Conservation (phyloP, 345 rosid genomes). For the Hypericum androsaemum region DNA sequence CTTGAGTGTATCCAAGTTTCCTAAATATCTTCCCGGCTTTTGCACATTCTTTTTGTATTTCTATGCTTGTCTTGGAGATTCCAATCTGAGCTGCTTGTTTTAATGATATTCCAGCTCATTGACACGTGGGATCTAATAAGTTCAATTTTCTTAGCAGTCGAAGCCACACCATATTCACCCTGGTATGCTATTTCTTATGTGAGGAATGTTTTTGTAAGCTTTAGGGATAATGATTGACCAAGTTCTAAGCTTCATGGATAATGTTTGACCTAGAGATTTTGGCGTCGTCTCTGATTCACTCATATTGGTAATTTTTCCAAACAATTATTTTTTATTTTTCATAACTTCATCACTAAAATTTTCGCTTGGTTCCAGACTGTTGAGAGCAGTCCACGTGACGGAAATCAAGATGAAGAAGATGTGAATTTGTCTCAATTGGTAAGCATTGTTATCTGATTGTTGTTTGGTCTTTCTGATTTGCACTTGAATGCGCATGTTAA, state of each 20-base stretch:
- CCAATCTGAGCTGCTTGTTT: slow-evolving; percentile 5
- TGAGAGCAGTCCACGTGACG: slow-evolving; percentile 53
- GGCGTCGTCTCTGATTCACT: no score
- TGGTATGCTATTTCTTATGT: slow-evolving; percentile 33
- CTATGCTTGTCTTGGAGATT: not conserved
- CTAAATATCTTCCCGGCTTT: not conserved
- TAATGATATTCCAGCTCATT: slow-evolving; percentile 51
- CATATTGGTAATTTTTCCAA: no score
- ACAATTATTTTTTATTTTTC: not conserved
- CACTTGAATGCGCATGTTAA: not conserved
- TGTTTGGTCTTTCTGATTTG: not conserved
- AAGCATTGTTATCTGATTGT: slow-evolving; percentile 10
- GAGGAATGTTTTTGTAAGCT: not conserved
- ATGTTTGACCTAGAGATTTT: no score
- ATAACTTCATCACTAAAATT: slow-evolving; percentile 7
- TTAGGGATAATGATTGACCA: not conserved
- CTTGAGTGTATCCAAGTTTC: not conserved
- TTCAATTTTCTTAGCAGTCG: slow-evolving; percentile 91
- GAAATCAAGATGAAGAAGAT: slow-evolving; percentile 45
- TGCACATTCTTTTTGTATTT: not conserved
- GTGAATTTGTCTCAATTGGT: slow-evolving; percentile 63
- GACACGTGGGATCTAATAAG: slow-evolving; percentile 93
- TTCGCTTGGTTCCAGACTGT: slow-evolving; percentile 33
- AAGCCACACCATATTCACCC: slow-evolving; percentile 90
- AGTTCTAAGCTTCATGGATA: no score